Base-by-base conservation (phyloP, 1,139 yeast species). In the Yamadazyma buinensis region DNA sequence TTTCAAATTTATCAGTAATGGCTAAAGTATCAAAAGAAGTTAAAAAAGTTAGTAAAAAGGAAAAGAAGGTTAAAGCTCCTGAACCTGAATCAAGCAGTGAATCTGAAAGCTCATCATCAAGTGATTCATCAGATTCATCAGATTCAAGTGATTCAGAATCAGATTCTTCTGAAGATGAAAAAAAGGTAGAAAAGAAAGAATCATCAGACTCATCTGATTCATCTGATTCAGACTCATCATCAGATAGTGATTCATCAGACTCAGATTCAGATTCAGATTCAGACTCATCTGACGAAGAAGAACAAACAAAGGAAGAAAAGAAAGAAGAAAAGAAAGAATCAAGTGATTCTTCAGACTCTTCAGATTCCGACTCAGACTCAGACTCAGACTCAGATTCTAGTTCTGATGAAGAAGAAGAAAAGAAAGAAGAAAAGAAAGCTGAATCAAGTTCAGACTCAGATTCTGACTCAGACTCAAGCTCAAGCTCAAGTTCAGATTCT, bases 381-480 rank as follows among this genome's bases (percentile, higher is more conserved):
- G 51, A 51, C 49, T 51, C 32, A 4, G 36, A 42, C 14, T 45
- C 40, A 10, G 56, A 50, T 21, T 31, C 33, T 19, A 29, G 23
- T 5, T 46, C 55, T 25, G 23, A 28, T 14, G 30, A 28, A 18
- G 30, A 28, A 28, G 21, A 29, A 24, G 56, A 49, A 23, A 49
- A 59, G 13, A 58, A 52, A 21, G 56, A 66, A 15, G 12, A 18
- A 10, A 19, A 28, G 12, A 46, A 31, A 34, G 42, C 23, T 34
- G 44, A 41, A 43, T 49, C 55, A 33, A 47, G 43, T 30, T 5
- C 5, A 17, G 11, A 13, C 11, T n/a, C 14, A 4, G 25, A 21
- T 21, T 57, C 46, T 31, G 46, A 56, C 26, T 56, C 65, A 25
- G 57, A 50, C 24, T 50, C 61, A 11, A 59, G 52, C 26, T 58